Conservation (phyloP, 1,284 basidiomycete species). For the Hemileia vastatrix region DNA sequence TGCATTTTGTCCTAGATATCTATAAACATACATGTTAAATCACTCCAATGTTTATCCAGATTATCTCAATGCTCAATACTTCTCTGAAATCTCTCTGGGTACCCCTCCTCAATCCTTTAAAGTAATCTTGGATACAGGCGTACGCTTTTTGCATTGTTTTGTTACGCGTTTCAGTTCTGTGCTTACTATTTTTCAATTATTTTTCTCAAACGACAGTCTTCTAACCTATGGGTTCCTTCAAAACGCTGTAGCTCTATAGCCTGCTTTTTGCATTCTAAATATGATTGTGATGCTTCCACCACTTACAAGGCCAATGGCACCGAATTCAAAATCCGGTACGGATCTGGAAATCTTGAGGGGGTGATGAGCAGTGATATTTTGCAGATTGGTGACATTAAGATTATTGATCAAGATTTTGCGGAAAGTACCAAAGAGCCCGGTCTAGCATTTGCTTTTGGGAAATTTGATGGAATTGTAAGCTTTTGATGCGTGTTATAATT, state of each 20-base stretch:
- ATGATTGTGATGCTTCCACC: conserved; percentile 71
- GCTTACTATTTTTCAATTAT: neutral
- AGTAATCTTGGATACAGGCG: conserved; percentile 6
- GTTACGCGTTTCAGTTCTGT: neutral
- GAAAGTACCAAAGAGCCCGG: conserved; percentile 96
- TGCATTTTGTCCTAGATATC: conserved; percentile 2
- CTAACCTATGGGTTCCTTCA: conserved; percentile 91
- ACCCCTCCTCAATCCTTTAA: conserved; percentile 58
- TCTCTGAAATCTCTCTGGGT: conserved; percentile 74
- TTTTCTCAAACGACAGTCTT: conserved; percentile 50
- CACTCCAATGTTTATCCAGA: conserved; percentile 49
- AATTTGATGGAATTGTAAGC: conserved; percentile 50
- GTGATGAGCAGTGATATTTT: conserved; percentile 81
- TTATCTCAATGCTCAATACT: conserved; percentile 98
- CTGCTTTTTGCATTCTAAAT: conserved; percentile 92
- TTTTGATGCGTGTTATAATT: neutral
- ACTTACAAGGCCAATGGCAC: conserved; percentile 88
- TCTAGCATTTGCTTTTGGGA: conserved; percentile 92
- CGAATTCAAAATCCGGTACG: conserved; percentile 86
- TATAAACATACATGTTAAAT: conserved; percentile 6
- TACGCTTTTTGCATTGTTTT: conserved; percentile 14
- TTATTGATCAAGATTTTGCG: conserved; percentile 79
- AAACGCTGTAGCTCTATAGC: conserved; percentile 83
- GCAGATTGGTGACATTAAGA: conserved; percentile 69
- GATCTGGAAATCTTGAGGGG: conserved; percentile 93